Percentiles rank a stretch among this genome's conserved stretches.
Conservation (phyloP, 2,329 filamentous ascomycete species). For the Pezicula rhizophila region DNA sequence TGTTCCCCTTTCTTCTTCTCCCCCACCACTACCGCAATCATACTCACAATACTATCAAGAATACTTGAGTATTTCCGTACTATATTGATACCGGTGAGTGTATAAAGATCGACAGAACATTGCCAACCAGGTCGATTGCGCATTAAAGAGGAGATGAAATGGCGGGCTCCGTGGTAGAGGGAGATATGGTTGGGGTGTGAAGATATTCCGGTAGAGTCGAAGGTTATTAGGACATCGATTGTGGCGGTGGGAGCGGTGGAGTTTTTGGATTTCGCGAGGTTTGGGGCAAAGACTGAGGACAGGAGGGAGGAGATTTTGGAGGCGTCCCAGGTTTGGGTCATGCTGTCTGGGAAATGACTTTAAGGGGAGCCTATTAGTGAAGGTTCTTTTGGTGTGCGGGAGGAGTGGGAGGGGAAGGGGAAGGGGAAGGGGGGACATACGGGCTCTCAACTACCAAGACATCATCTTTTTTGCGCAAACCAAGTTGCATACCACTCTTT, state of each 20-base stretch:
- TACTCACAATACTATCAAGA: slow-evolving; percentile 68
- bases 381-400: slow-evolving; percentile 3
- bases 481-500: slow-evolving; percentile 71
- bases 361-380: slow-evolving; percentile 1
- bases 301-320: slow-evolving; percentile 65
- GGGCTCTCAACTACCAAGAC: slow-evolving; percentile 79
- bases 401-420: slow-evolving; percentile 8
- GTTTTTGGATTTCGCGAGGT: slow-evolving; percentile 30
- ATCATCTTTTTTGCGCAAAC: slow-evolving; percentile 68
- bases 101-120: slow-evolving; percentile 78
- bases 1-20: slow-evolving; percentile 37
- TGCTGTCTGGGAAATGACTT: slow-evolving; percentile 90
- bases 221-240: slow-evolving; percentile 66
- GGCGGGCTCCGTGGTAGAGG: slow-evolving; percentile 72
- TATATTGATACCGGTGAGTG: slow-evolving; percentile 66
- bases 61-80: slow-evolving; percentile 76
- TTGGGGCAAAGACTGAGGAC: slow-evolving; percentile 66
- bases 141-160: slow-evolving; percentile 65
- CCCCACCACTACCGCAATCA: slow-evolving; percentile 48
- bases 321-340: slow-evolving; percentile 72
- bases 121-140: slow-evolving; percentile 57
- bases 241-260: slow-evolving; percentile 37
- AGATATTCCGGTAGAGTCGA: slow-evolving; percentile 77
- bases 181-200: slow-evolving; percentile 91
- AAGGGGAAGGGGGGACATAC: slow-evolving; percentile 35